Base-by-base conservation (phyloP, 2,329 filamentous ascomycete genomes). In the Cladosporium velox region DNA sequence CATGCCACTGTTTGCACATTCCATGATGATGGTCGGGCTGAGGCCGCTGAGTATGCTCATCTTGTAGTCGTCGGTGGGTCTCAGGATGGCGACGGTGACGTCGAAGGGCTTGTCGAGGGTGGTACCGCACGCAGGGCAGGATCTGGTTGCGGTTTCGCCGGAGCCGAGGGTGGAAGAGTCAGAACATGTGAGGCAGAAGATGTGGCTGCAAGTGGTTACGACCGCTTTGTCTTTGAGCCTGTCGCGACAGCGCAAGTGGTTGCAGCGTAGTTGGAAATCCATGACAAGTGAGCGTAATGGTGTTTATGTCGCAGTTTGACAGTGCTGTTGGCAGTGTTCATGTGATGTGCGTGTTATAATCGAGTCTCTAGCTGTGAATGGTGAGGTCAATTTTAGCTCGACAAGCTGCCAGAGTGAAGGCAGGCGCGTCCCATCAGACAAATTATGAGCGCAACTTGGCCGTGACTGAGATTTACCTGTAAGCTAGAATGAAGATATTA, bases 191-290 rank as follows among this genome's bases (percentile, higher is more conserved):
- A 88, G 78, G 75, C 94, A 97, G 79, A 96, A 96, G 51, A 96
- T 89, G 78, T 97, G 94, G 68, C 93, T 92, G 86, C 93, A 98
- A 15, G 91, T 95, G 4, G 93, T 97, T 38, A 97, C 92, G 1
- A 97, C 84, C 12, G 92, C 93, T 68, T 85, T 84, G 49, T 91
- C 87, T 38, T 81, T 83, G 38, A 97, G 84, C 70, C 89, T 86
- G 49, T 81, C 82, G 57, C 91, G 86, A 74, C 94, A 97, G 68
- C 88, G 90, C 41, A 93, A 83, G 32, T 87, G 86, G 76, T 97
- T 97, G 82, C 94, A 97, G 41, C 87, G 86, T 28, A 97, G 81
- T 26, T 83, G 80, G 67, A 89, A 86, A 66, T 96, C 91, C 91
- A 96, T 95, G 32, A 6, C 28, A 30, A 4, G 14, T 32, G 44